These are phyloP conservation scores for Paramecium tetraurelia DNA, from an alignment of 73 alveolate species.

Conservation along the genomic window DNA sequence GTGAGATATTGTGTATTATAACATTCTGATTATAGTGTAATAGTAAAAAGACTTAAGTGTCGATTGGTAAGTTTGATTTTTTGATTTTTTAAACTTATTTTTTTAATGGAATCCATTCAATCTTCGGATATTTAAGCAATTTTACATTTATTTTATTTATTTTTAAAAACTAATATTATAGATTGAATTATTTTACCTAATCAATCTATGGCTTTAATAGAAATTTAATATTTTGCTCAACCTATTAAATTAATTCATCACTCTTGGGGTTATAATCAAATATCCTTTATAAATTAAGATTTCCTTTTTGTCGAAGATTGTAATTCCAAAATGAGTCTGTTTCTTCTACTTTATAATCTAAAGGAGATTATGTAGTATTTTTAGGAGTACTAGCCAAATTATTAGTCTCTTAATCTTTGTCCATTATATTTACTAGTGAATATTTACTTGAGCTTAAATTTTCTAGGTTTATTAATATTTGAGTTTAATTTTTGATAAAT, in stretches of 20 bases:
- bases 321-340: background rate
- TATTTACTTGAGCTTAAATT: background rate
- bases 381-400: background rate
- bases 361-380: background rate
- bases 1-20: background rate
- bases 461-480: background rate
- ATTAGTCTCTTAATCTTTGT: background rate
- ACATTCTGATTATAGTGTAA: background rate
- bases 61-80: background rate
- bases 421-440: background rate
- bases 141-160: background rate
- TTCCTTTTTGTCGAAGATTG: background rate
- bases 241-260: background rate
- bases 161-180: background rate
- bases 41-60: background rate
- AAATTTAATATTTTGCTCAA: background rate
- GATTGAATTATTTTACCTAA: background rate
- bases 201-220: background rate
- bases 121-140: background rate
- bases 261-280: background rate
- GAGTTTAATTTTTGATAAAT: background rate
- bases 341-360: background rate
- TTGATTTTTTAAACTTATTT: background rate
- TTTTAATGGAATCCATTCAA: background rate
- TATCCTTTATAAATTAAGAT: background rate